Evolutionary conservation across 2,329 filamentous ascomycete species (phyloP).

Genomic region (Nemania bipapillata): DNA sequence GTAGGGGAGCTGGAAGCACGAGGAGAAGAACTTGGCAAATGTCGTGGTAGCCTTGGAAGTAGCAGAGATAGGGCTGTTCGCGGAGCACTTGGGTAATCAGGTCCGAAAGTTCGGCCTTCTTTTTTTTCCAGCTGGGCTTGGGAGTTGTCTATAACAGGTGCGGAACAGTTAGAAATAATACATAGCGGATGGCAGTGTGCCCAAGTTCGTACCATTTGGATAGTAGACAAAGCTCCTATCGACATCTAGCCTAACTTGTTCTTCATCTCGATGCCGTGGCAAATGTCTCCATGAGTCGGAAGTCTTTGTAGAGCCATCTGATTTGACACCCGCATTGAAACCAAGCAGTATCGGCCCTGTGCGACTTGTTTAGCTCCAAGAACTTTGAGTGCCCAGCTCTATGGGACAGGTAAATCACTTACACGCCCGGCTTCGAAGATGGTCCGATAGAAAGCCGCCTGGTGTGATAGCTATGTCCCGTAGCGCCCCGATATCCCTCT

Average conservation of each 20-base stretch:
- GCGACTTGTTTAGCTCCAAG: slow-evolving; percentile 13
- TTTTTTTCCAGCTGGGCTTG: slow-evolving; percentile 73
- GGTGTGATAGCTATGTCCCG: slow-evolving; percentile 68
- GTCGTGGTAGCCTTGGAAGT: slow-evolving; percentile 99
- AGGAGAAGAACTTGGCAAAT: slow-evolving; percentile 95
- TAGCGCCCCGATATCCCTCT: slow-evolving; percentile 66
- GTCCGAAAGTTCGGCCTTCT: slow-evolving; percentile 79
- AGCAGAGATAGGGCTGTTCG: slow-evolving; percentile 83
- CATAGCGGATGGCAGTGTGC: slow-evolving; percentile 40
- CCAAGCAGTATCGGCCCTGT: slow-evolving; percentile 63
- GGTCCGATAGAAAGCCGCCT: slow-evolving; percentile 75
- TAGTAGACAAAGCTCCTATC: slow-evolving; percentile 98
- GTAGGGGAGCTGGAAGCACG: slow-evolving; percentile 74
- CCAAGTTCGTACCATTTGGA: slow-evolving; percentile 70
- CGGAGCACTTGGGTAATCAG: slow-evolving; percentile 86
- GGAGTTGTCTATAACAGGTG: slow-evolving; percentile 70
- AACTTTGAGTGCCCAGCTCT: slow-evolving; percentile 7
- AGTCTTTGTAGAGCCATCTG: slow-evolving; percentile 37
- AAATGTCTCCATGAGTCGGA: slow-evolving; percentile 68
- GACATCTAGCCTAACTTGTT: slow-evolving; percentile 91
- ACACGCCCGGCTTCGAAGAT: slow-evolving; percentile 80
- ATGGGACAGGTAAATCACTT: slow-evolving; percentile 55
- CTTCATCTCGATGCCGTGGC: slow-evolving; percentile 83
- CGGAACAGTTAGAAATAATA: neutral
- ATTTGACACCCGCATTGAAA: slow-evolving; percentile 37